Conservation (phyloP, 2,329 filamentous ascomycete species). For the Thielaviopsis punctulata region DNA sequence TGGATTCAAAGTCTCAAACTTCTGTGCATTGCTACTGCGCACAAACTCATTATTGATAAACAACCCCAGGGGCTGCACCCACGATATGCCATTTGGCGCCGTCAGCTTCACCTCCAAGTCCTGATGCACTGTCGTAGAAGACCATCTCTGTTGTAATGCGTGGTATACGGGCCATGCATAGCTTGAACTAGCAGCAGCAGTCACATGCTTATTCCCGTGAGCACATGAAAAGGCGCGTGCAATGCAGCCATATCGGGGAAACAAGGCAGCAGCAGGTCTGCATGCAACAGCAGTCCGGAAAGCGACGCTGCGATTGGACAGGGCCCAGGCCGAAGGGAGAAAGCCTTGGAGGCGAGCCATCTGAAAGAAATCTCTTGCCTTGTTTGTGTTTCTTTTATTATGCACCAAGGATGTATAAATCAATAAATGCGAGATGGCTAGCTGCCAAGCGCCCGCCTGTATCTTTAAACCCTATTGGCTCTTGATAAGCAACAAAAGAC, state of each 20-base stretch:
- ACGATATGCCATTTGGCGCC: conserved; percentile 59
- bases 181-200: neutral
- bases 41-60: conserved; percentile 77
- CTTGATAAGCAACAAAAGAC: no score
- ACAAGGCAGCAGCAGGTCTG: neutral
- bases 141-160: neutral
- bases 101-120: conserved; percentile 38
- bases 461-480: no score
- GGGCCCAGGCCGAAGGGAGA: no score
- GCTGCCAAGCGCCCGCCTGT: no score
- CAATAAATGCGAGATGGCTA: no score
- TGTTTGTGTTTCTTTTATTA: no score
- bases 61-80: conserved; percentile 56
- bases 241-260: no score
- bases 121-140: neutral
- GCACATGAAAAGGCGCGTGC: neutral
- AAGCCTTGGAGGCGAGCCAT: neutral
- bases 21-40: conserved; percentile 45
- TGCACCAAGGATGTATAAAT: no score
- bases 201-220: rapidly evolving
- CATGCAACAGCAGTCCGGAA: neutral
- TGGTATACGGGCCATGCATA: neutral
- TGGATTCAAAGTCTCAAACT: conserved; percentile 51
- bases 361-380: no score
- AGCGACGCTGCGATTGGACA: neutral